A percentile compares a stretch with the other conserved stretches of the same genome.
Evolutionary conservation across 2,329 filamentous ascomycete species (phyloP).

Genomic region (Verticillium klebahnii): DNA sequence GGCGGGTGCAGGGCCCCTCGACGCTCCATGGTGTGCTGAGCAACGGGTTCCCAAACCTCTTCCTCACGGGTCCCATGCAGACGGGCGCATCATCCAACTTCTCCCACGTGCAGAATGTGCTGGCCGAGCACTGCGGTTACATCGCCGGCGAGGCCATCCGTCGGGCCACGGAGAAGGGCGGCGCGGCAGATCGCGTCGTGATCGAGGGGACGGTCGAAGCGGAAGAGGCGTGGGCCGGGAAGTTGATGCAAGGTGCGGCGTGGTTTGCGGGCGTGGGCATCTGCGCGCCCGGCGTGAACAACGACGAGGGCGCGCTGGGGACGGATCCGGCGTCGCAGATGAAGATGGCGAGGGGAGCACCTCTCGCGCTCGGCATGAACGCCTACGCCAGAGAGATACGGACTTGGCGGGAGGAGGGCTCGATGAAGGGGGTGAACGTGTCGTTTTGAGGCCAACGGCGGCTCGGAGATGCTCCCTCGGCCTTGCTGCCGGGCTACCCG

Average conservation of each 20-base stretch:
- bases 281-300: conserved; percentile 53
- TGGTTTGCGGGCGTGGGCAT: conserved; percentile 33
- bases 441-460: neutral
- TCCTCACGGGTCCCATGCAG: conserved; percentile 41
- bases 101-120: conserved; percentile 27
- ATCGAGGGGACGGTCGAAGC: conserved; percentile 41
- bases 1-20: conserved; percentile 30
- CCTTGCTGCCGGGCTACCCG: no score
- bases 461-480: no score
- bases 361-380: conserved; percentile 25
- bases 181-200: conserved; percentile 12
- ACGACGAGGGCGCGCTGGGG: conserved; percentile 34
- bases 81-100: conserved; percentile 32
- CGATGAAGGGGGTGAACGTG: conserved; percentile 16
- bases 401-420: conserved; percentile 23
- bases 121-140: conserved; percentile 36
- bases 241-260: conserved; percentile 32
- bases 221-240: conserved; percentile 40
- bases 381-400: conserved; percentile 21
- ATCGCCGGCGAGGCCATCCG: conserved; percentile 20
- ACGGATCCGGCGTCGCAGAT: conserved; percentile 21
- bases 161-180: conserved; percentile 9
- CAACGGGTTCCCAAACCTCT: conserved; percentile 50
- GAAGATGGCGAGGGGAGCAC: conserved; percentile 23
- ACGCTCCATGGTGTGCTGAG: conserved; percentile 49